Percentiles rank a stretch among this genome's conserved stretches.
Evolutionary conservation across 2,329 filamentous ascomycete genomes (phyloP).

Genomic region (Thermoascus crustaceus): DNA sequence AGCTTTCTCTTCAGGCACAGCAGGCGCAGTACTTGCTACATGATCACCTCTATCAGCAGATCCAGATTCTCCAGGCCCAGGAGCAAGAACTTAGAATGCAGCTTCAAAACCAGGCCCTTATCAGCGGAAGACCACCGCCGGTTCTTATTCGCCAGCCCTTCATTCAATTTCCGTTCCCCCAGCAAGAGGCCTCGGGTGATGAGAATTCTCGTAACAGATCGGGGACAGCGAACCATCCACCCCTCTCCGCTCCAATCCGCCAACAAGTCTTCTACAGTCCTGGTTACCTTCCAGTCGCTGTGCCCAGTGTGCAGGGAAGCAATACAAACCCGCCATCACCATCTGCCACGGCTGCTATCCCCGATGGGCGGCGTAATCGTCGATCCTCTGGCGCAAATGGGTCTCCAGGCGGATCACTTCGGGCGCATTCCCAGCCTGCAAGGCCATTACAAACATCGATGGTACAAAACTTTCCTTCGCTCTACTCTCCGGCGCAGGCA

Average conservation of each 20-base stretch:
- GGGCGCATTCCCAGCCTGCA: constrained; percentile 46
- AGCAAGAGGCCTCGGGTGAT: constrained; percentile 25
- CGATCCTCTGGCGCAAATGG: constrained; percentile 37
- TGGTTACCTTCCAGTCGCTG: constrained; percentile 29
- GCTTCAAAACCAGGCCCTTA: constrained; percentile 38
- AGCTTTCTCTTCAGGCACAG: constrained; percentile 35
- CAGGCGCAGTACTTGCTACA: constrained; percentile 42
- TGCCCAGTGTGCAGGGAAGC: constrained; percentile 28
- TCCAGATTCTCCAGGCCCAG: constrained; percentile 43
- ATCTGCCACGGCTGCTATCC: constrained; percentile 29
- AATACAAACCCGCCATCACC: constrained; percentile 42
- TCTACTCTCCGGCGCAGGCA: constrained; percentile 25
- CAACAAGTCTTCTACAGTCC: constrained; percentile 28
- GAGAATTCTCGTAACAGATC: constrained; percentile 31
- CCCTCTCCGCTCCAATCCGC: constrained; percentile 23
- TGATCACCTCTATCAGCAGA: constrained; percentile 43
- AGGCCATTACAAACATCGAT: constrained; percentile 31
- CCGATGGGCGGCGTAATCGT: constrained; percentile 38
- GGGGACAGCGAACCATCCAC: constrained; percentile 29
- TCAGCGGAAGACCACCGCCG: constrained; percentile 31
- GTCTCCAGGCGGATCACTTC: constrained; percentile 33
- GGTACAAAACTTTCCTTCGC: constrained; percentile 23
- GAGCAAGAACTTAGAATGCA: constrained; percentile 43
- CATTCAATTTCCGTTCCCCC: constrained; percentile 32
- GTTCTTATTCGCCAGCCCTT: constrained; percentile 36